phyloP scores from a whole-genome alignment of 1,284 basidiomycete genomes.

The Meira miltonrushii region DNA sequence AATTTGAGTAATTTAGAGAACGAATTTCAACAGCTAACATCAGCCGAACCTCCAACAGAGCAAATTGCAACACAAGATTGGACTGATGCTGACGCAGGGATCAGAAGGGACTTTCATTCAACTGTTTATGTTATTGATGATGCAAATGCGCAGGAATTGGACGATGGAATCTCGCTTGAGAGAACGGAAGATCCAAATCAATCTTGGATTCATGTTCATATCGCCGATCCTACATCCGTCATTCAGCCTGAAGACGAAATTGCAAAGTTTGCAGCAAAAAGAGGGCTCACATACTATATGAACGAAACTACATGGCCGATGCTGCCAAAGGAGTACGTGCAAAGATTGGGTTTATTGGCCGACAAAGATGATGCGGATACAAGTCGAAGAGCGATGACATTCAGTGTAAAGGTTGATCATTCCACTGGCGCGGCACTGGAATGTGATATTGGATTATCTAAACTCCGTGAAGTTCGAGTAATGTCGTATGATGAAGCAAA shows the following conservation, averaged over 20 bases:
- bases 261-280: conserved; percentile 25
- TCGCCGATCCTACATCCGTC: conserved; percentile 83
- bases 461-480: conserved; percentile 66
- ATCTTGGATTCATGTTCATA: conserved; percentile 82
- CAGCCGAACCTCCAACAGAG: not conserved
- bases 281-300: conserved; percentile 37
- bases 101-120: conserved; percentile 37
- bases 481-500: conserved; percentile 68
- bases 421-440: conserved; percentile 65
- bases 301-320: conserved; percentile 35
- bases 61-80: not conserved
- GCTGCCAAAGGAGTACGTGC: conserved; percentile 59
- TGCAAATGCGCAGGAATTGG: conserved; percentile 73
- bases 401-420: conserved; percentile 68
- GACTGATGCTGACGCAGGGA: not conserved
- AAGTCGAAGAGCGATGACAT: conserved; percentile 65
- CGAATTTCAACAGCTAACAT: not conserved
- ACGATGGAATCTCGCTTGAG: conserved; percentile 80
- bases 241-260: conserved; percentile 68
- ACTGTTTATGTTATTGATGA: conserved; percentile 90
- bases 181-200: conserved; percentile 45
- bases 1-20: not conserved
- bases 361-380: not conserved
- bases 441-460: conserved; percentile 65
- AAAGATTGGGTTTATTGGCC: not conserved